Evolutionary conservation across 106 monocot species (phyloP), one percentile per base, ranked within the genome.

Genomic region (Dioscorea zingiberensis): DNA sequence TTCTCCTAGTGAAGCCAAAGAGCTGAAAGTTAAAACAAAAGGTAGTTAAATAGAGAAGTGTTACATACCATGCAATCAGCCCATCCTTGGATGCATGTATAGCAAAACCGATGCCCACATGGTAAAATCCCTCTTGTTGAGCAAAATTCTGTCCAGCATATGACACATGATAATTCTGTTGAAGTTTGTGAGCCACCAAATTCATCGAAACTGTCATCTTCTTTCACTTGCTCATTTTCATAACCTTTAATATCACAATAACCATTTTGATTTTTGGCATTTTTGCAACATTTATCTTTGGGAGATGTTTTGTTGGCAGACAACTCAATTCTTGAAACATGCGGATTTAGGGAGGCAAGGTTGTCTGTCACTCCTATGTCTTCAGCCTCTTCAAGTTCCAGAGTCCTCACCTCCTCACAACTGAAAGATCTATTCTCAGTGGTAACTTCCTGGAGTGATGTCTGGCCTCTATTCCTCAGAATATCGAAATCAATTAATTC

Each of bases 21-120:
- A 3, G 19, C 7, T 63, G 13, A 21, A 63, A 18, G 44, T 21
- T 44, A 44, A 7, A n/a, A 45, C 22, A 63, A 22, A 12, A 3
- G 7, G 4, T 44, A 46, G 22, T 63, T 12, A 24, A 21, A 28
- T 32, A 69, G 10, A 59, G n/a, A 28, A 2, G 30, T 22, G 23
- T 16, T 59, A 48, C 70, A 62, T 82, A 95, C 95, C 91, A 85
- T 56, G 61, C 74, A 68, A 73, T 85, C 79, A 49, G 83, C 80
- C 95, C 95, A 95, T 69, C 48, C 82, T 81, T 85, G 69, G 46
- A 95, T 95, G 57, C 95, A 95, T 21, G 78, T 59, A 69, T 83
- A 95, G 74, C 95, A 95, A 67, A 95, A 95, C 11, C 95, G 84
- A 70, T 95, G 91, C 18, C 95, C 95, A 75, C 95, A 95, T 54